These are phyloP conservation scores for Pseudogymnoascus sp. DNA, from an alignment of 2,329 filamentous ascomycete species.

Conservation along the genomic window DNA sequence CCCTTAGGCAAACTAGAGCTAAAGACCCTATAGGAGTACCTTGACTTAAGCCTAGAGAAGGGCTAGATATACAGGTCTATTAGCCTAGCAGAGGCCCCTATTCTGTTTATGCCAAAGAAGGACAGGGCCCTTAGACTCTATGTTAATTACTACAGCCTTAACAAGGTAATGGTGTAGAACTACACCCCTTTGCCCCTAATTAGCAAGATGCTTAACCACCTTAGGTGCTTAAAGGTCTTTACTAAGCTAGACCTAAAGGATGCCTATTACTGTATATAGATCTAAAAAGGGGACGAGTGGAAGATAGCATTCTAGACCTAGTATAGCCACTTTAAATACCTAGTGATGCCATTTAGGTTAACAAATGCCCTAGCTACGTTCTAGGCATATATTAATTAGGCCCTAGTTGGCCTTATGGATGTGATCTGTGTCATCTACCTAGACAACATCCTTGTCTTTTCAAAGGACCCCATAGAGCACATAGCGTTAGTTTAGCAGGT, in stretches of 20 bases:
- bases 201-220: not conserved
- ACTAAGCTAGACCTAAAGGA: too few relatives aligned
- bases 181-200: conserved; percentile 10
- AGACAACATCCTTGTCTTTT: conserved; percentile 14
- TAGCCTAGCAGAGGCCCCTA: too few relatives aligned
- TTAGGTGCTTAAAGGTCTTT: not conserved
- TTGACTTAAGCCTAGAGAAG: not conserved
- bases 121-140: conserved; percentile 13
- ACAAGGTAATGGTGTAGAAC: conserved; percentile 8
- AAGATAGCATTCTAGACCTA: too few relatives aligned
- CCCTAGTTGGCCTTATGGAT: not conserved
- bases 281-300: too few relatives aligned
- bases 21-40: not conserved
- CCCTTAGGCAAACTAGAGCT: not conserved
- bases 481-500: not conserved
- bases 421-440: conserved; percentile 10
- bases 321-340: too few relatives aligned
- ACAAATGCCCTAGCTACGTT: too few relatives aligned
- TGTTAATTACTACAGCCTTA: conserved; percentile 11
- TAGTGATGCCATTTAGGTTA: too few relatives aligned
- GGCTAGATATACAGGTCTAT: not conserved
- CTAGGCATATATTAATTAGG: conserved; percentile 12
- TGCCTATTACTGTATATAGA: too few relatives aligned
- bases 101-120: conserved; percentile 12
- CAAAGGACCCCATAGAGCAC: not conserved